Conservation (phyloP, 177 flowering plant genomes). For the Vitis hybrid region DNA sequence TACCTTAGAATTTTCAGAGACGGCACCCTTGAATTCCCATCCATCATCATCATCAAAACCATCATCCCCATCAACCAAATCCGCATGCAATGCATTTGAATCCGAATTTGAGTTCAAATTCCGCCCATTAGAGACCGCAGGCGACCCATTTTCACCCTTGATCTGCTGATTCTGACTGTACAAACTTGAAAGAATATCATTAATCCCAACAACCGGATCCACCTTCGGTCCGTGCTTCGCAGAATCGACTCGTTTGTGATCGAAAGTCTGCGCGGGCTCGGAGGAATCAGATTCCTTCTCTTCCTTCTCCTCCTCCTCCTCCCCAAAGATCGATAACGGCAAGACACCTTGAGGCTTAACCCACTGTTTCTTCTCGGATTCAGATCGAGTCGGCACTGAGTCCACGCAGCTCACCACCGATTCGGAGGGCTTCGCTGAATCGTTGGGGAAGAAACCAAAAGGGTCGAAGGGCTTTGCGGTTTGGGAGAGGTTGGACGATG, state of each 20-base stretch:
- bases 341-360: slow-evolving; percentile 59
- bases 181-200: slow-evolving; percentile 44
- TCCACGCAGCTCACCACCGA: slow-evolving; percentile 3
- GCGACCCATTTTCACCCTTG: slow-evolving; percentile 21
- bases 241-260: slow-evolving; percentile 6
- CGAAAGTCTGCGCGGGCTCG: slow-evolving; percentile 9
- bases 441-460: slow-evolving; percentile 19
- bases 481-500: slow-evolving; percentile 7
- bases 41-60: slow-evolving; percentile 33
- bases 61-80: background rate
- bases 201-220: slow-evolving; percentile 21
- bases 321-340: slow-evolving; percentile 77
- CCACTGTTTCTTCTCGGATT: slow-evolving; percentile 25
- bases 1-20: slow-evolving; percentile 29
- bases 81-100: slow-evolving; percentile 6
- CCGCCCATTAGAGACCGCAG: background rate
- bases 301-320: slow-evolving; percentile 36
- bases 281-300: slow-evolving; percentile 16
- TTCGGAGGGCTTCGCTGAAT: background rate
- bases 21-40: slow-evolving; percentile 71
- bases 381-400: slow-evolving; percentile 6
- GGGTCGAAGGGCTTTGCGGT: slow-evolving; percentile 12
- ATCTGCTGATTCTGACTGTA: slow-evolving; percentile 30
- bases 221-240: slow-evolving; percentile 17
- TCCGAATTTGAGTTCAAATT: slow-evolving; percentile 7